These are phyloP conservation scores for Phialophora chinensis DNA, from an alignment of 2,329 filamentous ascomycete genomes.

Conservation along the genomic window DNA sequence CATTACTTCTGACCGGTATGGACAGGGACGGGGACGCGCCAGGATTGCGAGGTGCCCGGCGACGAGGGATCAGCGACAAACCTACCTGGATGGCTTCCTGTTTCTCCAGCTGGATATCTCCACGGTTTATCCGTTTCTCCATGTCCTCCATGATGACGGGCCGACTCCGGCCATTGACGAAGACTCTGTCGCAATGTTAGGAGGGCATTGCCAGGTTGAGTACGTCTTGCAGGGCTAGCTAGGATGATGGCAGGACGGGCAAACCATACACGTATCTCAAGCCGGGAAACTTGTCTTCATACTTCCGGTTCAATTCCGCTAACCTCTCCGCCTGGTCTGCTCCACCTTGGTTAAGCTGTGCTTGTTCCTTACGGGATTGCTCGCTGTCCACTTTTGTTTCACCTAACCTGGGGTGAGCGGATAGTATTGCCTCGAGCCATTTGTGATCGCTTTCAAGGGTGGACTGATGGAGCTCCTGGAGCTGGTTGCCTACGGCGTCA, in stretches of 20 bases:
- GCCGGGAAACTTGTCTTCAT: constrained; percentile 80
- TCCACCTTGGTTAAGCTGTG: constrained; percentile 66
- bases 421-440: constrained; percentile 73
- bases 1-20: neutral
- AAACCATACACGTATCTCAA: constrained; percentile 74
- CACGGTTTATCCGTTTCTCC: constrained; percentile 72
- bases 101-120: constrained; percentile 71
- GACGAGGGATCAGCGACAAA: neutral
- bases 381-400: constrained; percentile 81
- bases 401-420: constrained; percentile 82
- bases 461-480: constrained; percentile 65
- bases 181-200: constrained; percentile 61
- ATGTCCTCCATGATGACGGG: constrained; percentile 82
- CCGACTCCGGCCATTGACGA: constrained; percentile 81
- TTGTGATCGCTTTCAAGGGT: constrained; percentile 57
- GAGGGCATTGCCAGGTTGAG: neutral
- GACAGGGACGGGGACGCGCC: neutral
- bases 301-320: constrained; percentile 71
- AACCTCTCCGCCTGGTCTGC: constrained; percentile 61
- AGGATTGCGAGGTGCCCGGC: neutral
- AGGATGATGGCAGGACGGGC: neutral
- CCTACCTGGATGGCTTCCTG: constrained; percentile 74
- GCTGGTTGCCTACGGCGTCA: constrained; percentile 65
- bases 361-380: constrained; percentile 81
- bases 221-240: neutral